Evolutionary conservation across 495 filamentous ascomycete genomes (phyloP).

Genomic region (Podospora didyma): DNA sequence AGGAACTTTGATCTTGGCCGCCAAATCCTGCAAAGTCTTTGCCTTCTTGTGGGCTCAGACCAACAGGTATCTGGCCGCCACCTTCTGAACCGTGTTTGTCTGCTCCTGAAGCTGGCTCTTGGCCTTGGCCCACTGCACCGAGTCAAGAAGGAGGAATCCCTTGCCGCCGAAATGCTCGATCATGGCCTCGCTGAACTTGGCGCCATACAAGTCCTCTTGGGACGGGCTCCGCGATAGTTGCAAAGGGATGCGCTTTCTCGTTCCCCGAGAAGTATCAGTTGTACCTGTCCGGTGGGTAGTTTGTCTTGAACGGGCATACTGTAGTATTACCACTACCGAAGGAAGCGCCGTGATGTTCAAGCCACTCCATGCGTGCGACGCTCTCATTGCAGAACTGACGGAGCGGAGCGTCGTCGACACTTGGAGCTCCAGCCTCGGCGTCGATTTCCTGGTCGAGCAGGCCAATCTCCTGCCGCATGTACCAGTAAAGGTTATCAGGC

Average conservation of each 20-base stretch:
- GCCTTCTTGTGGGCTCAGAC: too few species aligned
- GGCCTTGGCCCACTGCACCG: too few species aligned
- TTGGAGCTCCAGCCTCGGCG: too few species aligned
- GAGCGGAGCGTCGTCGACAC: neutral
- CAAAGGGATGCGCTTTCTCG: constrained; percentile 2
- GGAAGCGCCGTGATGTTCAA: neutral
- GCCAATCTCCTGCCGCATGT: constrained; percentile 3
- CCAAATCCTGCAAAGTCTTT: too few species aligned
- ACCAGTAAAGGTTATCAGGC: constrained; percentile 4
- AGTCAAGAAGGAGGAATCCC: too few species aligned
- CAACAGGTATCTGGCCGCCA: too few species aligned
- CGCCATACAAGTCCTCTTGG: constrained; percentile 5
- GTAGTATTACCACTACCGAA: neutral
- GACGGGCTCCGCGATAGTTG: neutral
- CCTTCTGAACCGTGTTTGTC: too few species aligned
- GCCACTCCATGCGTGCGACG: constrained; percentile 7
- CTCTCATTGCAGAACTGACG: constrained; percentile 6
- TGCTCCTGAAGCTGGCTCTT: too few species aligned
- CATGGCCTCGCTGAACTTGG: constrained; percentile 1
- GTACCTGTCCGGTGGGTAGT: constrained; percentile 1
- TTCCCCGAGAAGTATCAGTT: constrained; percentile 1
- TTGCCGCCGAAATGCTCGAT: neutral
- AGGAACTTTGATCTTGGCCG: too few species aligned
- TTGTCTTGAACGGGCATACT: constrained; percentile 5
- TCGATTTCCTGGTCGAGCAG: neutral